A percentile compares a stretch with the other conserved stretches of the same genome.
phyloP scores from a whole-genome alignment of 805 yeast species.

The Scheffersomyces ergatensis region DNA sequence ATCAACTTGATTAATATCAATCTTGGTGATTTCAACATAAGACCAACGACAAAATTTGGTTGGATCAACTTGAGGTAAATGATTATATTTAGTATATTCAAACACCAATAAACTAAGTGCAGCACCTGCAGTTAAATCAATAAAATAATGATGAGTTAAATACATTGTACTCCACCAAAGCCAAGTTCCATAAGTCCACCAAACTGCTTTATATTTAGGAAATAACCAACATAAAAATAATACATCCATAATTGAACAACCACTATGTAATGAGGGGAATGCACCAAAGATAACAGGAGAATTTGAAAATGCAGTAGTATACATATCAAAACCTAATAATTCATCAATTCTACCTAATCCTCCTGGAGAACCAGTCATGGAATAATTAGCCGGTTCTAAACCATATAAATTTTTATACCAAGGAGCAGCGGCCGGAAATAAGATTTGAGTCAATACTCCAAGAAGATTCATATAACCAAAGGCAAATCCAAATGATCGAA shows the following conservation, averaged over 20 bases:
- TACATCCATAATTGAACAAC: slow-evolving; percentile 92
- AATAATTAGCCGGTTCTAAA: slow-evolving; percentile 83
- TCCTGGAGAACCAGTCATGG: slow-evolving; percentile 93
- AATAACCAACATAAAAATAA: slow-evolving; percentile 80
- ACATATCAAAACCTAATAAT: slow-evolving; percentile 75
- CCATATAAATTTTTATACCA: slow-evolving; percentile 91
- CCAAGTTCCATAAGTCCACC: slow-evolving; percentile 82
- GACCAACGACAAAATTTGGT: slow-evolving; percentile 69
- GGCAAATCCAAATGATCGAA: slow-evolving; percentile 84
- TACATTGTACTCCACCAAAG: slow-evolving; percentile 99
- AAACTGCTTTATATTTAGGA: slow-evolving; percentile 64
- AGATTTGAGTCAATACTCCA: slow-evolving; percentile 79
- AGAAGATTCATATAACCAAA: slow-evolving; percentile 91
- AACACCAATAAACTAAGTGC: slow-evolving; percentile 72
- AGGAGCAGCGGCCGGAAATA: slow-evolving; percentile 95
- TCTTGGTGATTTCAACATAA: slow-evolving; percentile 37
- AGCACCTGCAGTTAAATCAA: slow-evolving; percentile 93
- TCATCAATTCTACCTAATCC: slow-evolving; percentile 87
- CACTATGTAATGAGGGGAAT: slow-evolving; percentile 81
- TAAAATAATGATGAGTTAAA: slow-evolving; percentile 92
- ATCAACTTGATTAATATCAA: slow-evolving; percentile 24
- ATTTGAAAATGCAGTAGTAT: slow-evolving; percentile 76
- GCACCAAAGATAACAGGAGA: slow-evolving; percentile 97
- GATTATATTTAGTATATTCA: slow-evolving; percentile 62
- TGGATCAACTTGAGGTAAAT: slow-evolving; percentile 60